Evolutionary conservation across 495 filamentous ascomycete genomes (phyloP).

Genomic region (Aspergillus panamensis): DNA sequence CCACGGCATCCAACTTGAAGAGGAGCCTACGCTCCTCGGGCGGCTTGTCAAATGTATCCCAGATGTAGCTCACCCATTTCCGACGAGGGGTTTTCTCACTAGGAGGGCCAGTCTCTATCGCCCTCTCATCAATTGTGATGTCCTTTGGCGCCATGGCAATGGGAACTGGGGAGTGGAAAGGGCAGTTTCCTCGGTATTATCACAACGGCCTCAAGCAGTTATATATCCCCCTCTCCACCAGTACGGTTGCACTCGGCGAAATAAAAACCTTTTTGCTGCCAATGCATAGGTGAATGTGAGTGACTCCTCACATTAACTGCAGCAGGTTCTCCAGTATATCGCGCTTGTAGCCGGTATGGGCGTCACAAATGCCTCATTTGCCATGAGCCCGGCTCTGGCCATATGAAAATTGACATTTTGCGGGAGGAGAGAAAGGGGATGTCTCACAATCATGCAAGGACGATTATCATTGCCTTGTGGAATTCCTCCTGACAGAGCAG

Average conservation of each 20-base stretch:
- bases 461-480: no score
- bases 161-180: not conserved
- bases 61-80: constrained; percentile 48
- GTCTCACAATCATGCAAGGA: not conserved
- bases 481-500: no score
- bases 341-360: not conserved
- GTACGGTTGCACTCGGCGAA: no score
- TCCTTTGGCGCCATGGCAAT: not conserved
- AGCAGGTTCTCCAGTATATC: not conserved
- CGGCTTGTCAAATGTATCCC: constrained; percentile 61
- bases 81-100: constrained; percentile 28
- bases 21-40: constrained; percentile 57
- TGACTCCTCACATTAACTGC: not conserved
- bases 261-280: no score
- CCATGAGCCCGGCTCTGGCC: not conserved
- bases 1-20: constrained; percentile 55
- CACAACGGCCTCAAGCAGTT: no score
- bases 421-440: not conserved
- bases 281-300: not conserved
- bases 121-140: constrained; percentile 17
- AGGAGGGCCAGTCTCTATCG: constrained; percentile 9
- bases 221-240: no score
- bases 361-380: not conserved
- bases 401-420: not conserved
- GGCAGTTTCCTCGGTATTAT: no score